A percentile compares a stretch with the other conserved stretches of the same genome.
phyloP scores from a whole-genome alignment of 768 basidiomycete species.

The Phlebiopsis flavidoalba region DNA sequence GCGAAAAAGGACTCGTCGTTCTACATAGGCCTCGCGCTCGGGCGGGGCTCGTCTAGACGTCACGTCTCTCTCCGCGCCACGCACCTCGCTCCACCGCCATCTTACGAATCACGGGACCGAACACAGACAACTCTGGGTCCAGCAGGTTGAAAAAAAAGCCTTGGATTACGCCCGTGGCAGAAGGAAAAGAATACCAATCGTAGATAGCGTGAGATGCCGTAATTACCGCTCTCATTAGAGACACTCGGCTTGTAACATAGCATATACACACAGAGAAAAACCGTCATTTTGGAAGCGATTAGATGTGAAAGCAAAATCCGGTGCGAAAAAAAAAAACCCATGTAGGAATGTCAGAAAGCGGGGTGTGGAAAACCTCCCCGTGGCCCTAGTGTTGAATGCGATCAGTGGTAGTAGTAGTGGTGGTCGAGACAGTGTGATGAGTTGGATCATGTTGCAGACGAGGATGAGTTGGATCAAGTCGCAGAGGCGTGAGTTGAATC shows the following conservation, averaged over 20 bases:
- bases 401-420: constrained; percentile 2
- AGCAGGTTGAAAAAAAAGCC: not conserved
- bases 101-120: no score
- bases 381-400: constrained; percentile 10
- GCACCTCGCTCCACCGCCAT: not conserved
- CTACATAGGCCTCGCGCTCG: constrained; percentile 56
- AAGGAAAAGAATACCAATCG: not conserved
- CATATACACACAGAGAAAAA: not conserved
- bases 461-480: no score
- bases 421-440: constrained; percentile 15
- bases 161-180: not conserved
- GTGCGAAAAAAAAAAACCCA: no score
- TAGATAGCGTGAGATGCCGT: not conserved
- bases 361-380: not conserved
- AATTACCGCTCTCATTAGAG: not conserved
- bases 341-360: not conserved
- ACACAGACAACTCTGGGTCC: not conserved
- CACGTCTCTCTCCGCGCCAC: not conserved
- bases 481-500: constrained; percentile 43
- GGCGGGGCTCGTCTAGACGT: constrained; percentile 43
- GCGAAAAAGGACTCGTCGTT: constrained; percentile 52
- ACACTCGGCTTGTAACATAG: not conserved
- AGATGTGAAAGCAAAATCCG: not conserved
- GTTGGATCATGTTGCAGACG: constrained; percentile 14
- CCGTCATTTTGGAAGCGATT: not conserved